Base-by-base conservation (phyloP, 139 green algal species). In the Auxenochlorella pyrenoidosa region DNA sequence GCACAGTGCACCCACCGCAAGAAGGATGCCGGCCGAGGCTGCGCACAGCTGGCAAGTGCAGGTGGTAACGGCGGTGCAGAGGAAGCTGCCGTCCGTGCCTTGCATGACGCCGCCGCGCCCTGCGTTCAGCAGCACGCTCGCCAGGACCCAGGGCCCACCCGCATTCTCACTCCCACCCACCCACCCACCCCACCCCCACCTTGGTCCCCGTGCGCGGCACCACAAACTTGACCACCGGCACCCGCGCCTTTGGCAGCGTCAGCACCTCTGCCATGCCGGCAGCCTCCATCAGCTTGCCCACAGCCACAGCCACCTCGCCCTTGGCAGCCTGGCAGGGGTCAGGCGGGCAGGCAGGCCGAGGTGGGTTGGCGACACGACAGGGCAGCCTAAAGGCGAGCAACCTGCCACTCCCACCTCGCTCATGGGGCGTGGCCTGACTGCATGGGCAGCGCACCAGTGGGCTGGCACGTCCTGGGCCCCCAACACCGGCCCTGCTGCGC, bases 141-240 rank as follows among this genome's bases (percentile, higher is more conserved):
- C 21, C 16, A 18, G 4, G 19, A 28, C 59, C 24, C 59, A 28
- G 24, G 21, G 5, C n/a, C n/a, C n/a, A n/a, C n/a, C n/a, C n/a
- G 59, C 22, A 28, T 68, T 6, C 59, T n/a, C 59, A 36, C 22
- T n/a, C n/a, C n/a, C n/a, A 54, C 47, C 6, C 68, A 5, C 19
- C 40, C 34, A 38, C 41, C 13, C 0, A 19, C 41, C 16, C 3
- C n/a, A 0, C n/a, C 32, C 83, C 24, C 82, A 91, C 84, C 76
- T 92, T 91, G 87, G 87, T 93, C n/a, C 85, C 86, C 21, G 87
- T 91, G n/a, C 77, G 66, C 21, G 88, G 85, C 51, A 93, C 88
- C 26, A 90, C 82, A 88, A 97, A 96, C 92, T 98, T 98, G 40
- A 98, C 91, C 12, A 98, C 94, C 0, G 96, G 96, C 32, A 99